Base-by-base conservation (phyloP, 768 basidiomycete species). In the Lactarius deliciosus region DNA sequence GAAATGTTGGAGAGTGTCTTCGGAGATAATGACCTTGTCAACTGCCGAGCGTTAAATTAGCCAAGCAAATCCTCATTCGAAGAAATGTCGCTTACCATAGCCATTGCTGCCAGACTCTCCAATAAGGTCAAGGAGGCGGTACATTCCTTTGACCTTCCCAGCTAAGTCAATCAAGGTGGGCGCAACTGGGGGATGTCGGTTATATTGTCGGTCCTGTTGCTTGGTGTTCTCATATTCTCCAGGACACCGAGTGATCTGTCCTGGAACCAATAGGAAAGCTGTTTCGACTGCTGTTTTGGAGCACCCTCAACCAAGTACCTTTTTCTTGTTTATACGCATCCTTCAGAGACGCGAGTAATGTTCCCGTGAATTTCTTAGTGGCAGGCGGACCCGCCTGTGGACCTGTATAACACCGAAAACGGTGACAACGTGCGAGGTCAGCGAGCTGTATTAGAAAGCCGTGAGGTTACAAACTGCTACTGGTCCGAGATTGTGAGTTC, bases 11-110 rank as follows among this genome's bases (percentile, higher is more conserved):
- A 88, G 73, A 1, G 83, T 81, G 3, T 79, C 76, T 71, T 86
- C 83, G 3, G 78, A 77, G 38, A 88, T 86, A 73, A 87, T 82
- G 41, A 87, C 80, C 71, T 88, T 88, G 68, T 86, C 84, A 53
- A 86, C 86, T 85, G 64, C 13, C 20, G 20, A 58, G 5, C 20
- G 20, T 22, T 18, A 32, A n/a, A 5, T 61, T 4, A 63, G 28
- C n/a, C 25, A 10, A 36, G 25, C 0, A 11, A 10, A 9, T 43
- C 18, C 25, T 0, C 10, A 15, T 32, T 16, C 22, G 7, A 18
- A 30, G 5, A 38, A 15, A 64, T 32, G 41, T 5, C 22, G 66
- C 77, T 62, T 68, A 84, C 86, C 85, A 3, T 84, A 75, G 0
- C 85, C 83, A 6, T 81, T 79, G 43, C 79, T 83, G 1, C 80